Evolutionary conservation across 2,329 filamentous ascomycete species (phyloP).

Genomic region (Stachybotrys elegans): DNA sequence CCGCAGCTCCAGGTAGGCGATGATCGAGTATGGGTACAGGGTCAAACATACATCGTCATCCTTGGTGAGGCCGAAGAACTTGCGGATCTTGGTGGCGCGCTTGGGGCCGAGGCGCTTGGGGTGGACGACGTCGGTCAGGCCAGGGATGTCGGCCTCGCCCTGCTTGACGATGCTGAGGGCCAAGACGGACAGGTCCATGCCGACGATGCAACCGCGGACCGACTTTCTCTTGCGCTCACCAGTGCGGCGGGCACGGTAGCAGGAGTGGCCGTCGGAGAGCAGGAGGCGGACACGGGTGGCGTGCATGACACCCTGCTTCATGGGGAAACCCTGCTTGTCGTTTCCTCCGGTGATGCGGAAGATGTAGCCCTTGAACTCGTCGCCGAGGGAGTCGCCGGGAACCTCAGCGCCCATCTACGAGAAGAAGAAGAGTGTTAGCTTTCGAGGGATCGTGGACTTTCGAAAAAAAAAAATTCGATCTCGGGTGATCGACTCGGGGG

Average conservation of each 20-base stretch:
- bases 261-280: constrained; percentile 93
- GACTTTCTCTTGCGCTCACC: constrained; percentile 99
- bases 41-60: constrained; percentile 95
- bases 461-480: constrained; percentile 9
- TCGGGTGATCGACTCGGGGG: constrained; percentile 10
- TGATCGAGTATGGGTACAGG: constrained; percentile 53
- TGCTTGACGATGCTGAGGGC: constrained; percentile 97
- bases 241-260: constrained; percentile 96
- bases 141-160: constrained; percentile 89
- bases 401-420: constrained; percentile 83
- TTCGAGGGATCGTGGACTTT: too few relatives aligned
- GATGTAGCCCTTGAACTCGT: constrained; percentile 99
- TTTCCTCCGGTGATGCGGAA: constrained; percentile 99
- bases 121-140: constrained; percentile 94
- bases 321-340: constrained; percentile 99
- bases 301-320: constrained; percentile 99
- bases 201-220: constrained; percentile 98
- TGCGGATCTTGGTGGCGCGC: constrained; percentile 99
- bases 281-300: constrained; percentile 97
- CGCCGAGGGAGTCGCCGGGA: constrained; percentile 87
- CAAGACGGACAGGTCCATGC: constrained; percentile 89
- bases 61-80: constrained; percentile 99
- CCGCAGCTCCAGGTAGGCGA: constrained; percentile 62
- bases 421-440: background rate
- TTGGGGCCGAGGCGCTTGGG: constrained; percentile 99